These are phyloP conservation scores for Brassica carinata DNA, from an alignment of 345 rosid species.

Conservation along the genomic window DNA sequence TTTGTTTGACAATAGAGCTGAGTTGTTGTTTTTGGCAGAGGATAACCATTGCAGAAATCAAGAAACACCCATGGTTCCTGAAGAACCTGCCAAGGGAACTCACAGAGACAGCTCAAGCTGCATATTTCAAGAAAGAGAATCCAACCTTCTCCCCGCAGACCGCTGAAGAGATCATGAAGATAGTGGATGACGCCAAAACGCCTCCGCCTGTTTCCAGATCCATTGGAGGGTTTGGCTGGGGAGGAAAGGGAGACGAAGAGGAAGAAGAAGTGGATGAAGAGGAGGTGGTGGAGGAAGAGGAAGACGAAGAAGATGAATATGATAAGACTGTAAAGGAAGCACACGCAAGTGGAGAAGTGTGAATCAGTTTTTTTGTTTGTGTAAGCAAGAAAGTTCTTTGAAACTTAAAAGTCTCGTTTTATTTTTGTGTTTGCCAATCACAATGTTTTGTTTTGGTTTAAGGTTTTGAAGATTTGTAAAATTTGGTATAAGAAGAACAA, in stretches of 20 bases:
- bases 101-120: constrained; percentile 71
- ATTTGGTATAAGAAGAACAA: constrained; percentile 32
- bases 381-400: constrained; percentile 14
- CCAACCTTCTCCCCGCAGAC: constrained; percentile 72
- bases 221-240: constrained; percentile 79
- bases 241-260: constrained; percentile 40
- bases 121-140: constrained; percentile 61
- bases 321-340: constrained; percentile 79
- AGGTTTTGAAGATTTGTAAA: constrained; percentile 32
- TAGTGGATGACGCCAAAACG: constrained; percentile 74
- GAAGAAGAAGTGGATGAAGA: constrained; percentile 52
- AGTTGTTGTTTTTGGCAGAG: constrained; percentile 51
- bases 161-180: constrained; percentile 68
- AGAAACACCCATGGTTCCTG: constrained; percentile 84
- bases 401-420: neutral
- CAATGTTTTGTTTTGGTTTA: constrained; percentile 22
- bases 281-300: constrained; percentile 61
- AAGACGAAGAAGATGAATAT: constrained; percentile 69
- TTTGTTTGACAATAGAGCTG: constrained; percentile 4
- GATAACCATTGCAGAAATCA: constrained; percentile 74
- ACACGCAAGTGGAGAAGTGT: constrained; percentile 75
- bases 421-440: constrained; percentile 5
- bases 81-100: constrained; percentile 85
- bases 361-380: constrained; percentile 37
- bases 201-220: constrained; percentile 59